These are phyloP conservation scores for Hymenoscyphus scutula DNA, from an alignment of 2,329 filamentous ascomycete genomes.

Conservation along the genomic window DNA sequence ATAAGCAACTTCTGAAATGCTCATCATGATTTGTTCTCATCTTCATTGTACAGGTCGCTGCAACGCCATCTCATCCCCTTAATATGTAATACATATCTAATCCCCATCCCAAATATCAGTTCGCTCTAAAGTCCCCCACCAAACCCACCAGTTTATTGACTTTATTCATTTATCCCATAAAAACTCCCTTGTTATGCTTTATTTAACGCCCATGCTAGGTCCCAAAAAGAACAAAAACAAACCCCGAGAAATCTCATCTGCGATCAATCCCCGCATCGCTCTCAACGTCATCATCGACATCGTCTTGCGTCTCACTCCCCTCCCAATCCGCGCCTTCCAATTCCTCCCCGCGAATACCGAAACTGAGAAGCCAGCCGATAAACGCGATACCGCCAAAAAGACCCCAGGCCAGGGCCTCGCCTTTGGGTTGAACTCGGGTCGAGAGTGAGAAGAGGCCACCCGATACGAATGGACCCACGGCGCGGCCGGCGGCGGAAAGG, in stretches of 20 bases:
- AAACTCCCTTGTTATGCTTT: neutral
- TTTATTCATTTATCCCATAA: neutral
- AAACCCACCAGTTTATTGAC: too few species aligned
- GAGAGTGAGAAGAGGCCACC: slow-evolving; percentile 83
- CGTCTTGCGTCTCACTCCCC: slow-evolving; percentile 13
- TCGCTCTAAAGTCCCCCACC: too few species aligned
- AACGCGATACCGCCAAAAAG: slow-evolving; percentile 82
- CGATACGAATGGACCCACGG: slow-evolving; percentile 83
- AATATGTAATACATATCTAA: too few species aligned
- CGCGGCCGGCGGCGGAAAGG: slow-evolving; percentile 84
- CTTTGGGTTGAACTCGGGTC: slow-evolving; percentile 70
- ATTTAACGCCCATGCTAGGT: neutral
- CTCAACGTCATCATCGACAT: slow-evolving; percentile 28
- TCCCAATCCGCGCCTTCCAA: slow-evolving; percentile 47
- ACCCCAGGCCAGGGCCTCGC: slow-evolving; percentile 82
- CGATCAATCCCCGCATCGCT: slow-evolving; percentile 5
- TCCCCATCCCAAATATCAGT: too few species aligned
- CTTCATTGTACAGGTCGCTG: too few species aligned
- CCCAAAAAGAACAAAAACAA: neutral
- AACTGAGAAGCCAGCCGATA: slow-evolving; percentile 74
- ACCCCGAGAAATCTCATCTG: neutral
- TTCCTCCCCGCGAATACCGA: slow-evolving; percentile 67
- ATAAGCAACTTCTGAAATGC: too few species aligned
- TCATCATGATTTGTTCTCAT: too few species aligned
- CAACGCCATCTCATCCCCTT: too few species aligned